Conservation (phyloP, 2,329 filamentous ascomycete species). For the Davidsoniella virescens region DNA sequence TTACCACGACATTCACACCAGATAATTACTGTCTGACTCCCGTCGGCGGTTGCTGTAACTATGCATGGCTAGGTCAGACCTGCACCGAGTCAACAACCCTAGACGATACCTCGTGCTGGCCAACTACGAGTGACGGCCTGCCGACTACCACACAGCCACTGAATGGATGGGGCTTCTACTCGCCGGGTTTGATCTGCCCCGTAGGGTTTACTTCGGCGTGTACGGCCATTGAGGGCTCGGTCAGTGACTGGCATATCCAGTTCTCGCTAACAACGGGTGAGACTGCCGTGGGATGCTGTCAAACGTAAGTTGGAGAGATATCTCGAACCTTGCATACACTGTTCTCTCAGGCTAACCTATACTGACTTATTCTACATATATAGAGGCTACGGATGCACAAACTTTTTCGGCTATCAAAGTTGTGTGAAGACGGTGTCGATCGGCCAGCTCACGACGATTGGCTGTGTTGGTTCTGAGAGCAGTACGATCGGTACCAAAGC, state of each 20-base stretch:
- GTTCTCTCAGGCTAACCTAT: no score
- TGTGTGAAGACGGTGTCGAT: no score
- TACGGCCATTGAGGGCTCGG: slow-evolving; percentile 14
- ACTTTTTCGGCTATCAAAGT: no score
- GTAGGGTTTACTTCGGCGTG: slow-evolving; percentile 18
- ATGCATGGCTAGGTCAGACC: not conserved
- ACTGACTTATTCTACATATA: no score
- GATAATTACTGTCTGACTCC: slow-evolving; percentile 1
- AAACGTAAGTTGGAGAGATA: slow-evolving; percentile 12
- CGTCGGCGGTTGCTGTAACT: not conserved
- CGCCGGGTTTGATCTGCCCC: slow-evolving; percentile 18
- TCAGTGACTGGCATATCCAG: slow-evolving; percentile 15
- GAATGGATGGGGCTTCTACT: slow-evolving; percentile 20
- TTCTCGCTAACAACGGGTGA: slow-evolving; percentile 14
- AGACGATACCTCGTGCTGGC: slow-evolving; percentile 1
- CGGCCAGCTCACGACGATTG: not conserved
- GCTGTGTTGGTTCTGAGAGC: not conserved
- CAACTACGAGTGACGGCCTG: not conserved
- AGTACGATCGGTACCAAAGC: not conserved
- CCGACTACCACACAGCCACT: slow-evolving; percentile 4
- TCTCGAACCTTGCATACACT: no score
- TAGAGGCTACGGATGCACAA: no score
- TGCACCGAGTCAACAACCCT: not conserved
- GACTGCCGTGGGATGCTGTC: slow-evolving; percentile 18
- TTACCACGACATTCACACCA: slow-evolving; percentile 2